Evolutionary conservation across 257 asterid genomes (phyloP), one percentile per base, ranked within the genome.

Genomic region (Ophiorrhiza pumila): DNA sequence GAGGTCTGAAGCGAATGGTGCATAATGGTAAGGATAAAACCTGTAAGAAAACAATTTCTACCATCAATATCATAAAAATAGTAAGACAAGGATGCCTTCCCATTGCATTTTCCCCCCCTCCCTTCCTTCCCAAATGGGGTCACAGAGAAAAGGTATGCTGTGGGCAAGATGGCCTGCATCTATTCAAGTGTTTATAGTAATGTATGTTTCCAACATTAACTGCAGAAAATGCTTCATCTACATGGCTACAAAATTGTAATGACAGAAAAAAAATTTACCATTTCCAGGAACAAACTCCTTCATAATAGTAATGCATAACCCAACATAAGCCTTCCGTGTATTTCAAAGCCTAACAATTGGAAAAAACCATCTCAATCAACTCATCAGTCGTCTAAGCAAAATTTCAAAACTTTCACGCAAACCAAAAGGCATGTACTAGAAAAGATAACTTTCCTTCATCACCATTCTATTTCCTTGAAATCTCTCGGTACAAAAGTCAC

Each of bases 1-100:
- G 31, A 94, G 91, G 84, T 94, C 97, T 25, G 99, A 94, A 76
- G 99, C 99, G 85, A 94, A 94, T 42, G 99, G 99, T 18, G 99
- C 99, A 69, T 94, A 94, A 82, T 94, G 98, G 76, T 94, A 90
- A 13, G 99, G 99, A 81, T 90, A 94, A 84, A 85, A 94, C 99
- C 99, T 94, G 91, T 79, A 83, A 62, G 25, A 76, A 70, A 46
- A 76, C 17, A 67, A 61, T 65, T 47, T 49, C 27, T 49, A n/a
- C 71, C 42, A 79, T 79, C 68, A 81, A 66, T 79, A 66, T 65
- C 35, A 25, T 67, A 76, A 42, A 15, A 53, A 53, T 14, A 53
- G 14, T 20, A 52, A 7, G 14, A 22, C 2, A 53, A 53, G 25
- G 57, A 50, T 50, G 57, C 23, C 60, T 53, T n/a, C 25, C 20